Percentiles rank a stretch among this genome's conserved stretches.
Evolutionary conservation across 2,329 filamentous ascomycete genomes (phyloP).

Genomic region (Aspergillus persii): DNA sequence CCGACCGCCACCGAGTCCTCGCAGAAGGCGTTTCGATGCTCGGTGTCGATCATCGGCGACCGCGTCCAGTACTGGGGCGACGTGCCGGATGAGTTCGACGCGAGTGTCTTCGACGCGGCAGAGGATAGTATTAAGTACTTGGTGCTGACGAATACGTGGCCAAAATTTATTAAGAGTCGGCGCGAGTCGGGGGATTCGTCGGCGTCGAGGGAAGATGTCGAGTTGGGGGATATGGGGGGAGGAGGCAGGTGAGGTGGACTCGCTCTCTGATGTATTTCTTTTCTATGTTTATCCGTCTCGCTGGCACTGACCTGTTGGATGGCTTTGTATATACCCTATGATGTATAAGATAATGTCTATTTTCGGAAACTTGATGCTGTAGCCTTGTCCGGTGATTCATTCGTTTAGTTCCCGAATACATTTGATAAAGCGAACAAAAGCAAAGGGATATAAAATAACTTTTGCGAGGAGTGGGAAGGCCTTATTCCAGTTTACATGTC

Average conservation of each 20-base stretch:
- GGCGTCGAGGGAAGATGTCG: not conserved
- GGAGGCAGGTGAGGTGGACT: not conserved
- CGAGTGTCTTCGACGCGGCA: conserved; percentile 57
- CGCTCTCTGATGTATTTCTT: not conserved
- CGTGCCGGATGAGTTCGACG: conserved; percentile 48
- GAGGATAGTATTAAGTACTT: conserved; percentile 64
- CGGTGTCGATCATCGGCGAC: conserved; percentile 20
- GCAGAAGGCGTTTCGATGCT: conserved; percentile 17
- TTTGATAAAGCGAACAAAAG: too few species aligned
- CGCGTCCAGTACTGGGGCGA: conserved; percentile 33
- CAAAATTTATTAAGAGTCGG: conserved; percentile 34
- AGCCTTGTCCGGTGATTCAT: too few species aligned
- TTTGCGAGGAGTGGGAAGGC: too few species aligned
- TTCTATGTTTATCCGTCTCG: not conserved
- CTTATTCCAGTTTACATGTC: too few species aligned
- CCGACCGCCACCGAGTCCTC: conserved; percentile 18
- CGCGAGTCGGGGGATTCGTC: conserved; percentile 1
- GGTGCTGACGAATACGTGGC: conserved; percentile 68
- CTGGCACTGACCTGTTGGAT: too few species aligned
- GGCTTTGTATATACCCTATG: too few species aligned
- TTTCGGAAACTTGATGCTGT: too few species aligned
- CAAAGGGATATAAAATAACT: too few species aligned
- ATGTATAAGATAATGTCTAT: too few species aligned
- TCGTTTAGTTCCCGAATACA: too few species aligned
- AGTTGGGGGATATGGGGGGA: not conserved